Conservation (phyloP, 2,329 filamentous ascomycete species). For the Penicillium italicum region DNA sequence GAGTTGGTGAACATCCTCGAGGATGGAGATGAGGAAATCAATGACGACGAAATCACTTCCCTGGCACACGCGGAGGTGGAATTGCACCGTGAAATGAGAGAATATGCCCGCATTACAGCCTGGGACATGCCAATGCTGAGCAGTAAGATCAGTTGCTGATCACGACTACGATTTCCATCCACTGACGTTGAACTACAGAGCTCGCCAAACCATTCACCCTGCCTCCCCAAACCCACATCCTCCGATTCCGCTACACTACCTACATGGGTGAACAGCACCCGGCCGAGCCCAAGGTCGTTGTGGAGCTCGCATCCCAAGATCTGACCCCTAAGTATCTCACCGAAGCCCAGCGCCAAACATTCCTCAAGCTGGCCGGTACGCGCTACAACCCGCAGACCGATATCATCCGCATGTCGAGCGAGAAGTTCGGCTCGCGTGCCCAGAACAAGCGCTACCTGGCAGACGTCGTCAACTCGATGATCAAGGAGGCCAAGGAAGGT, state of each 20-base stretch:
- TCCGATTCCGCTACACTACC: constrained; percentile 94
- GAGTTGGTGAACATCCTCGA: constrained; percentile 44
- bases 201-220: constrained; percentile 81
- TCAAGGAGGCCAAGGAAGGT: constrained; percentile 72
- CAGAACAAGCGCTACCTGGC: constrained; percentile 96
- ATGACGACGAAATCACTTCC: constrained; percentile 78
- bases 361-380: constrained; percentile 79
- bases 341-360: constrained; percentile 66
- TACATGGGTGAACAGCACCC: constrained; percentile 95
- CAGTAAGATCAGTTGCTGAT: constrained; percentile 55
- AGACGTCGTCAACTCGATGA: constrained; percentile 69
- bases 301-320: constrained; percentile 78
- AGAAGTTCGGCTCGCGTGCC: constrained; percentile 80
- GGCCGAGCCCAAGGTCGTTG: constrained; percentile 86
- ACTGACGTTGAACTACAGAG: constrained; percentile 50
- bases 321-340: constrained; percentile 59
- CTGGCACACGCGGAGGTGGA: constrained; percentile 84
- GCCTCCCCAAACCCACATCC: constrained; percentile 58
- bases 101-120: constrained; percentile 80
- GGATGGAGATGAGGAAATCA: constrained; percentile 53
- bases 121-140: constrained; percentile 94
- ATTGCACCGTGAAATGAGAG: constrained; percentile 78
- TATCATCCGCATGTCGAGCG: constrained; percentile 83
- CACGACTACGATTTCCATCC: neutral
- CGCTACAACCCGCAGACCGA: constrained; percentile 84